Conservation (phyloP, 2,329 filamentous ascomycete species). For the Ophioceras dolichostomum region DNA sequence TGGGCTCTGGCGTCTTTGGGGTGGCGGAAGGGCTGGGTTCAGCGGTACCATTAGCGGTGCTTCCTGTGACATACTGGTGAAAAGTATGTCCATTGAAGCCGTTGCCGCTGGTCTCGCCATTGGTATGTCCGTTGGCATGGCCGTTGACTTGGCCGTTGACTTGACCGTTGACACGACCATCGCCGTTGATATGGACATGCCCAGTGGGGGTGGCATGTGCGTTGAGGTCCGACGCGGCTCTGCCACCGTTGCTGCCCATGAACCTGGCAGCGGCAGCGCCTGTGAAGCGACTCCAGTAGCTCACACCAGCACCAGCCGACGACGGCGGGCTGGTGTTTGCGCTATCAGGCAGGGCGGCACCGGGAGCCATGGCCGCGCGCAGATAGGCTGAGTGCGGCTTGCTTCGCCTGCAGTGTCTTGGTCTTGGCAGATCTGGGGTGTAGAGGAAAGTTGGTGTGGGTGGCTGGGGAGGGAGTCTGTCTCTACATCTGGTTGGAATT, state of each 20-base stretch:
- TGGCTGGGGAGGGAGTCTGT: too few relatives aligned
- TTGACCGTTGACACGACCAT: conserved; percentile 13
- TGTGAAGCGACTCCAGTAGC: conserved; percentile 4
- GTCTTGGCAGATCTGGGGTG: background rate
- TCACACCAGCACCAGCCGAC: conserved; percentile 13
- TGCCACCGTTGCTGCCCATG: background rate
- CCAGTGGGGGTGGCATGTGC: conserved; percentile 13
- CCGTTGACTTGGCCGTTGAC: conserved; percentile 7
- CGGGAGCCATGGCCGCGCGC: conserved; percentile 14
- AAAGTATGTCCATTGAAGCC: too few relatives aligned
- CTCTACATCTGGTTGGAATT: background rate
- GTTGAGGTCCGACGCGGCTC: conserved; percentile 6
- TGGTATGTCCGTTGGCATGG: conserved; percentile 8
- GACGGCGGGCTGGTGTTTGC: conserved; percentile 14
- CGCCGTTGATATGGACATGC: conserved; percentile 12
- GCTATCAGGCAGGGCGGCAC: conserved; percentile 16
- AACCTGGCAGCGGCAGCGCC: background rate
- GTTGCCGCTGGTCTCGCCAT: conserved; percentile 1
- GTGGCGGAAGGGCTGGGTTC: conserved; percentile 2
- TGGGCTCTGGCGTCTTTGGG: conserved; percentile 16
- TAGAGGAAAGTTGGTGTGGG: background rate
- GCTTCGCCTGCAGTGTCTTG: conserved; percentile 4
- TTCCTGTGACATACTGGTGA: too few relatives aligned
- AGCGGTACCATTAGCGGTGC: conserved; percentile 6
- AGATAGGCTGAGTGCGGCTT: too few relatives aligned